Percentiles rank a stretch among this genome's conserved stretches.
These are phyloP conservation scores for Niveomyces coronatus DNA, from an alignment of 2,329 filamentous ascomycete genomes.

Conservation along the genomic window DNA sequence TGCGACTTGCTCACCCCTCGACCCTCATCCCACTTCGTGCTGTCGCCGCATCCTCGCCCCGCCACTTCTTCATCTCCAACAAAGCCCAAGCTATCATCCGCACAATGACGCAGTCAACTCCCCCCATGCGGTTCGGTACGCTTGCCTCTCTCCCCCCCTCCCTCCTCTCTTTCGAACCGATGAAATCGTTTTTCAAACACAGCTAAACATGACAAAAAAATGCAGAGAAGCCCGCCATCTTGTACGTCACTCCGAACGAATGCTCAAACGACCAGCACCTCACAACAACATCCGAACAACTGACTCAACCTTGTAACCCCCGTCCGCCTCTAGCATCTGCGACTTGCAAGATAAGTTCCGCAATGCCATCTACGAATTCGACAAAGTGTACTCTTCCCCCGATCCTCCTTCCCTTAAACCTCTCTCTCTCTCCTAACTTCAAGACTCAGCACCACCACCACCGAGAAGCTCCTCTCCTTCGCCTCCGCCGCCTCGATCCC, in stretches of 20 bases:
- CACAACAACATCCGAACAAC: not conserved
- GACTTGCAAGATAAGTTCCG: slow-evolving; percentile 94
- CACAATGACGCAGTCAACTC: slow-evolving; percentile 13
- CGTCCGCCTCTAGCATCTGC: slow-evolving; percentile 80
- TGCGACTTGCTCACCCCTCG: too few relatives aligned
- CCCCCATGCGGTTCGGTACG: slow-evolving; percentile 25
- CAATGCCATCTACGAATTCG: slow-evolving; percentile 70
- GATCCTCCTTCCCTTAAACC: not conserved
- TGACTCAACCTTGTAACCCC: too few relatives aligned
- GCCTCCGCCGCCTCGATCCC: slow-evolving; percentile 60
- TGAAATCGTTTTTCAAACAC: not conserved
- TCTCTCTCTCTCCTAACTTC: not conserved
- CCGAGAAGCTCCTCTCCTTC: slow-evolving; percentile 58
- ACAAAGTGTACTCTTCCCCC: slow-evolving; percentile 53
- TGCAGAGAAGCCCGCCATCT: slow-evolving; percentile 38
- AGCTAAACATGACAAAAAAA: not conserved
- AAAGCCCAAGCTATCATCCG: not conserved
- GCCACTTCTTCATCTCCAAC: too few relatives aligned
- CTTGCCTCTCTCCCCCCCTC: slow-evolving; percentile 3
- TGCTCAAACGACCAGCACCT: too few relatives aligned
- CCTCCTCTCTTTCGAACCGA: not conserved
- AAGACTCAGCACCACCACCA: slow-evolving; percentile 47
- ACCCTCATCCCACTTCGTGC: too few relatives aligned
- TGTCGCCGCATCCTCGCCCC: not conserved
- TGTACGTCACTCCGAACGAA: slow-evolving; percentile 32